Conservation (phyloP, 495 filamentous ascomycete species). For the Lophium mytilinum region DNA sequence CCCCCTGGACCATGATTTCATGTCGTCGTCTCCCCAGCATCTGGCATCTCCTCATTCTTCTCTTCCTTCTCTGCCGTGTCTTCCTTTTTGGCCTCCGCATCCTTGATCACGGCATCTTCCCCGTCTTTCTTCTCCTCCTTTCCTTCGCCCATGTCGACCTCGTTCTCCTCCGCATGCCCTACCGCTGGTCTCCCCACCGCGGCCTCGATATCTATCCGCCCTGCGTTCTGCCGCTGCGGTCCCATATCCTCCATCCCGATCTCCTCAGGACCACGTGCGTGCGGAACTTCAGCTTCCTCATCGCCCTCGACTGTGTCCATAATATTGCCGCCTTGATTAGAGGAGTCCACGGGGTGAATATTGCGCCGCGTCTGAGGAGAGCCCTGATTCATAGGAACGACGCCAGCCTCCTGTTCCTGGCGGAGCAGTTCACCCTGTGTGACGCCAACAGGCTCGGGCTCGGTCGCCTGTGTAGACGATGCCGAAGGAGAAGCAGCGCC, state of each 20-base stretch:
- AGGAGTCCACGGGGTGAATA: slow-evolving; percentile 8
- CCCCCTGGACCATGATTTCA: not conserved
- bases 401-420: slow-evolving; percentile 69
- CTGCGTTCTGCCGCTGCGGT: slow-evolving; percentile 45
- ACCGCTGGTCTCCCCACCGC: slow-evolving; percentile 29
- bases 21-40: not conserved
- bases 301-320: slow-evolving; percentile 37
- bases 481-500: slow-evolving; percentile 1
- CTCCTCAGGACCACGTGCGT: slow-evolving; percentile 71
- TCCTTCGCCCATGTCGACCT: not conserved
- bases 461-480: slow-evolving; percentile 28
- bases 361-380: slow-evolving; percentile 24
- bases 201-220: slow-evolving; percentile 34
- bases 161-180: slow-evolving; percentile 9
- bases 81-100: not conserved
- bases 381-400: slow-evolving; percentile 48
- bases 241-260: slow-evolving; percentile 85
- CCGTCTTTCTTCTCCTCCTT: not conserved
- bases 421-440: slow-evolving; percentile 70
- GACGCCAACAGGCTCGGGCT: slow-evolving; percentile 41
- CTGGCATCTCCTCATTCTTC: not conserved
- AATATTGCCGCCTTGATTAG: slow-evolving; percentile 26
- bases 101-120: not conserved
- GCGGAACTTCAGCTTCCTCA: slow-evolving; percentile 64
- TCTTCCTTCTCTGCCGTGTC: slow-evolving; percentile 4